Percentiles rank a stretch among this genome's conserved stretches.
These are phyloP conservation scores for Paramecium sonneborni DNA, from an alignment of 73 alveolate genomes.

Conservation along the genomic window DNA sequence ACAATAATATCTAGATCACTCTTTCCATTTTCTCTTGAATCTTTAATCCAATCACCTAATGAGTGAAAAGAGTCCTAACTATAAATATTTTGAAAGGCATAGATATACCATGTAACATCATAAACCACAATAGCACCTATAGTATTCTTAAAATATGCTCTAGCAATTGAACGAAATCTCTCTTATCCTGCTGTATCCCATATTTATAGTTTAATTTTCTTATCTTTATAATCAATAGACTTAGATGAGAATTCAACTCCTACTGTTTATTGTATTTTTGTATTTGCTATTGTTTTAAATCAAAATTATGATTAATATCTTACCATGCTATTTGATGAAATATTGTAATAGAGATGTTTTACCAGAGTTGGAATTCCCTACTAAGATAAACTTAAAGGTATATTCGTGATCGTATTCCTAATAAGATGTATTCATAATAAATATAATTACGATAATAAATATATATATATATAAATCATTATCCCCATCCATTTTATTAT, in stretches of 20 bases:
- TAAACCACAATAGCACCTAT: slow-evolving; percentile 85
- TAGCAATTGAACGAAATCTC: background rate
- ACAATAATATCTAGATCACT: slow-evolving; percentile 75
- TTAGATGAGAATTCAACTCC: slow-evolving; percentile 93
- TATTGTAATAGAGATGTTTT: slow-evolving; percentile 65
- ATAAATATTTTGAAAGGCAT: too few relatives aligned
- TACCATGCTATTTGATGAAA: slow-evolving; percentile 46
- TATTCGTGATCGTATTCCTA: slow-evolving; percentile 17
- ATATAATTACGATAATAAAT: background rate
- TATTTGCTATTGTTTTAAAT: slow-evolving; percentile 47
- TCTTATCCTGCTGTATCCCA: slow-evolving; percentile 97
- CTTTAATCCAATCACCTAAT: slow-evolving; percentile 82
- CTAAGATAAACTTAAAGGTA: slow-evolving; percentile 66
- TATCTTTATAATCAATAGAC: slow-evolving; percentile 71
- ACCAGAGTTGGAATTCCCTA: slow-evolving; percentile 72
- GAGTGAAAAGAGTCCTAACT: slow-evolving; percentile 77
- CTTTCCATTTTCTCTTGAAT: slow-evolving; percentile 79
- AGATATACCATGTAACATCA: slow-evolving; percentile 71
- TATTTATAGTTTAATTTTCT: slow-evolving; percentile 80
- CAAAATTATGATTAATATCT: slow-evolving; percentile 26
- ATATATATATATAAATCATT: background rate
- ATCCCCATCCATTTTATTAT: background rate
- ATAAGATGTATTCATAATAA: background rate
- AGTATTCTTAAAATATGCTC: slow-evolving; percentile 76
- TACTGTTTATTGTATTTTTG: slow-evolving; percentile 72